Percentiles rank a stretch among this genome's conserved stretches.
Conservation (phyloP, 1,284 basidiomycete species). For the Fomitiporia mediterranea region DNA sequence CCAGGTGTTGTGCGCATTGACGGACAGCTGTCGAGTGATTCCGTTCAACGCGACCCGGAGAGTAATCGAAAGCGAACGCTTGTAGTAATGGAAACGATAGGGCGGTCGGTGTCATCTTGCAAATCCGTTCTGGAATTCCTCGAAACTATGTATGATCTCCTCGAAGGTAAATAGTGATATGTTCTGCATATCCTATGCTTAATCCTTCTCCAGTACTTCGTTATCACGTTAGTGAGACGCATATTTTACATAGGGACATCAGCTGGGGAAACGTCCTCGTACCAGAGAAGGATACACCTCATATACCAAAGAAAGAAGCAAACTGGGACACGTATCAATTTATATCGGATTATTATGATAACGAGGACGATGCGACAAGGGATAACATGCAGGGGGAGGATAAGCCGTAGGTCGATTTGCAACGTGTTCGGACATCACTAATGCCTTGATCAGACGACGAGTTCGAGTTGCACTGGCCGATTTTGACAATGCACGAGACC, state of each 20-base stretch:
- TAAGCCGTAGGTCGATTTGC: not conserved
- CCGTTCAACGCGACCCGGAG: not conserved
- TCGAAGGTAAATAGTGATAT: not conserved
- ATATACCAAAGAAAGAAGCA: not conserved
- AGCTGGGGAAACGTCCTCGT: conserved; percentile 2
- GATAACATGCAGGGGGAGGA: no score
- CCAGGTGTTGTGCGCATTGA: not conserved
- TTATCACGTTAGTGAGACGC: not conserved
- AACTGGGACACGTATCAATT: not conserved
- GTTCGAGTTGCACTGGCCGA: not conserved
- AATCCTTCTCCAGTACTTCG: not conserved
- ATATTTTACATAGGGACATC: not conserved
- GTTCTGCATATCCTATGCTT: no score
- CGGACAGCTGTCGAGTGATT: not conserved
- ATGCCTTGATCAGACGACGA: not conserved
- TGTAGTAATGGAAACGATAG: not conserved
- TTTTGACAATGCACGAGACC: not conserved
- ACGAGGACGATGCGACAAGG: not conserved
- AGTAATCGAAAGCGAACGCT: not conserved
- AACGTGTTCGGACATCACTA: not conserved
- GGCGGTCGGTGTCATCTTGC: not conserved
- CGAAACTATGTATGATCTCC: not conserved
- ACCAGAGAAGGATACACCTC: not conserved
- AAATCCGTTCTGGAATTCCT: not conserved
- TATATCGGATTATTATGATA: not conserved